Percentiles rank a stretch among this genome's conserved stretches.
These are phyloP conservation scores for Bondarzewia mesenterica DNA, from an alignment of 1,284 basidiomycete genomes.

Conservation along the genomic window DNA sequence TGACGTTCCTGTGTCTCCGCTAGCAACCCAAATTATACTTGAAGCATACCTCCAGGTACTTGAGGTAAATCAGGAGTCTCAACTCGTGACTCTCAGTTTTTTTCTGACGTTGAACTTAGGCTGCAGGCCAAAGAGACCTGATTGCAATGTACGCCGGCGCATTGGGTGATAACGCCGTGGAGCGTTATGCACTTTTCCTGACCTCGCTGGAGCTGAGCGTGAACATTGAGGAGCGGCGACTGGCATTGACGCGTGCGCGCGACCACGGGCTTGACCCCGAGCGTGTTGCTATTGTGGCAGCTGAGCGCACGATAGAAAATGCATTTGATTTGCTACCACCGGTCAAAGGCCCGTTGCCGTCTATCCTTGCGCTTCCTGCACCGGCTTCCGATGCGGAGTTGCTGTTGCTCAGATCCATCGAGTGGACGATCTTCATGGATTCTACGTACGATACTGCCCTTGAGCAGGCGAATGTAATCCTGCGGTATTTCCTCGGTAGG, in stretches of 20 bases:
- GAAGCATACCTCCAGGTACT: constrained; percentile 87
- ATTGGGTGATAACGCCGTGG: constrained; percentile 85
- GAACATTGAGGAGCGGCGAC: constrained; percentile 59
- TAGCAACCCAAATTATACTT: constrained; percentile 76
- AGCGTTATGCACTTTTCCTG: constrained; percentile 90
- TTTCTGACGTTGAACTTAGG: constrained; percentile 26
- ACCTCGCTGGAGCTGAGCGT: constrained; percentile 72
- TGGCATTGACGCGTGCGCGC: constrained; percentile 69
- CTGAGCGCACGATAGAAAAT: constrained; percentile 70
- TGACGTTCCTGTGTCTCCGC: constrained; percentile 62
- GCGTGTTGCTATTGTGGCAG: constrained; percentile 75
- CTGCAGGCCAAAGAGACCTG: constrained; percentile 74
- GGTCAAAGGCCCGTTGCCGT: constrained; percentile 53
- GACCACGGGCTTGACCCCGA: constrained; percentile 82
- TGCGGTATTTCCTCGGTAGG: constrained; percentile 83
- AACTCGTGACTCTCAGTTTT: background rate
- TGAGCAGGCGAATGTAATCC: constrained; percentile 77
- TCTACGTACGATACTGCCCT: constrained; percentile 74
- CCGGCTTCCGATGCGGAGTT: constrained; percentile 47
- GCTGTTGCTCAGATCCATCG: constrained; percentile 78
- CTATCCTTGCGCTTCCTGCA: constrained; percentile 33
- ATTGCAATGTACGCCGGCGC: constrained; percentile 94
- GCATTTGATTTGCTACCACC: constrained; percentile 61
- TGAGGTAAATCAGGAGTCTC: constrained; percentile 41
- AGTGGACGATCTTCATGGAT: constrained; percentile 85